Evolutionary conservation across 2,329 filamentous ascomycete genomes (phyloP), one percentile per base, ranked within the genome.

Genomic region (Aspergillus melleus): DNA sequence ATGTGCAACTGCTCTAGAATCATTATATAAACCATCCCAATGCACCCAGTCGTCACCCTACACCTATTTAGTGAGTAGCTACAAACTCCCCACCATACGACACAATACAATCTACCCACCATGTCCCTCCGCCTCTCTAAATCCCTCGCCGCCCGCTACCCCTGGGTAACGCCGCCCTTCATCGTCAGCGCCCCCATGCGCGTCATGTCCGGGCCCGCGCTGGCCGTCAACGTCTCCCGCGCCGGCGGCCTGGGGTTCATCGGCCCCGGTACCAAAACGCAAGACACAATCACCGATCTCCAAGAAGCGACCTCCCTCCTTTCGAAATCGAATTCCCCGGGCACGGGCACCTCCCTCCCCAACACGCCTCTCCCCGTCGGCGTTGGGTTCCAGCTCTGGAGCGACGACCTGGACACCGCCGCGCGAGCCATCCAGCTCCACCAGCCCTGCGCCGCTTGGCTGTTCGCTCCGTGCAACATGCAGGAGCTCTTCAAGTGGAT

Each of bases 181-280:
- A 81, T 92, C 22, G 79, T 85, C 57, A 78, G 81, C 57, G 90
- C 88, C 2, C 90, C 90, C 0, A 92, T 92, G 90, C 85, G 88
- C 54, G 80, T 88, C 22, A 86, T 91, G 64, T 78, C 82, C 62
- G 82, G 76, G 68, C 84, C 73, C 60, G 81, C 71, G 0, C 80
- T 92, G 2, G 86, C 88, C 2, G 77, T 87, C 19, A 83, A 86
- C 36, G 82, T 91, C 14, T 87, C 85, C 1, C 74, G 74, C 63
- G 82, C 85, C 30, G 83, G 83, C 1, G 83, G 82, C 1, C 64
- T 84, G 0, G 84, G 79, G 1, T 80, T 92, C 62, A 80, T 86
- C 14, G 77, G 79, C 1, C 87, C 87, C 0, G 85, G 86, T 0
- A 88, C 70, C 24, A 76, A 77, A 59, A 71, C 76, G 2, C 60